A percentile compares a stretch with the other conserved stretches of the same genome.
These are phyloP conservation scores for Delonix regia DNA, from an alignment of 306 rosid species.

Conservation along the genomic window DNA sequence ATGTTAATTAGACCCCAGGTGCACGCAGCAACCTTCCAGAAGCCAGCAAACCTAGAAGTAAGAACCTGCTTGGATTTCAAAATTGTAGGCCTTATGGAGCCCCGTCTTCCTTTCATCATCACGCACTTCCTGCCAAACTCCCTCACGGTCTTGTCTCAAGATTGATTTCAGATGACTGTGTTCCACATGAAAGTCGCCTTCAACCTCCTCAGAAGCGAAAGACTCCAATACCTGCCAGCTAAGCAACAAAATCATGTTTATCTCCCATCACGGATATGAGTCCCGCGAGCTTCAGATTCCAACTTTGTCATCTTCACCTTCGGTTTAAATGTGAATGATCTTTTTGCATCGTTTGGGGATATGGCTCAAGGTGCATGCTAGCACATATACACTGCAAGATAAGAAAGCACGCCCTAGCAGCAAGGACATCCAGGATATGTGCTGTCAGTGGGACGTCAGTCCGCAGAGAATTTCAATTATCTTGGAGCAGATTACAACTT, in stretches of 20 bases:
- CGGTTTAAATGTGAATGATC: not conserved
- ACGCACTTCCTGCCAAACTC: not conserved
- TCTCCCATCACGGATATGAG: not conserved
- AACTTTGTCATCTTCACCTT: not conserved
- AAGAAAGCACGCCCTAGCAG: not conserved
- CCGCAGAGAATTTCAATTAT: not conserved
- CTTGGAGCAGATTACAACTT: not conserved
- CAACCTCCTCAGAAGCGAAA: not conserved
- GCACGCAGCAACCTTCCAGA: not conserved
- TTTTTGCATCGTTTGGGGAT: not conserved
- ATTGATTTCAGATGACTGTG: not conserved
- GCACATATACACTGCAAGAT: not conserved
- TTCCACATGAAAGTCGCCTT: not conserved
- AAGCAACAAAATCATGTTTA: not conserved
- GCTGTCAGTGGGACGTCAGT: not conserved
- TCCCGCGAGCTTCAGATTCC: not conserved
- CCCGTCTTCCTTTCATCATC: constrained; percentile 11
- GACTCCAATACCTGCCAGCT: not conserved
- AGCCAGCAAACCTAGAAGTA: not conserved
- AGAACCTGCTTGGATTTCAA: constrained; percentile 24
- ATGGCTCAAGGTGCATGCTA: not conserved
- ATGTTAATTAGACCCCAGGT: constrained; percentile 9
- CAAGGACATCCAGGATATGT: not conserved
- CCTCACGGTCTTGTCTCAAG: not conserved
- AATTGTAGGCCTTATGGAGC: constrained; percentile 24